These are phyloP conservation scores for Beta corolliflora DNA, from an alignment of 179 eudicot genomes.

Conservation along the genomic window DNA sequence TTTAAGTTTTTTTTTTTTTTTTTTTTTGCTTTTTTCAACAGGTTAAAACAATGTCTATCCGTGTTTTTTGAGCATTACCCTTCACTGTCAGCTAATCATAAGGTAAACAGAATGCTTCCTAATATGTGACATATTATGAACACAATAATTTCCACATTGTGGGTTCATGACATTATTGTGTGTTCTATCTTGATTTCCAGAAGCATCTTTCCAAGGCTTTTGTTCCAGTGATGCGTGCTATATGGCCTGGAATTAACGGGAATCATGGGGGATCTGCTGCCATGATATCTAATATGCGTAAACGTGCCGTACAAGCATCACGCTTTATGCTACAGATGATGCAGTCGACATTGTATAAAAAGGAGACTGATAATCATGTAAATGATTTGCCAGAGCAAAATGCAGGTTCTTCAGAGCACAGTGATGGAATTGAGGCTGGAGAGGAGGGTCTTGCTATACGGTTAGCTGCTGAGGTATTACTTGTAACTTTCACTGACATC, in stretches of 20 bases:
- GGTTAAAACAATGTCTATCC: slow-evolving; percentile 89
- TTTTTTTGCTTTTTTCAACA: slow-evolving; percentile 24
- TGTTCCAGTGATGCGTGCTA: slow-evolving; percentile 65
- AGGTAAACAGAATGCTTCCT: slow-evolving; percentile 51
- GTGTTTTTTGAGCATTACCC: slow-evolving; percentile 99
- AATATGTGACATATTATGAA: slow-evolving; percentile 1
- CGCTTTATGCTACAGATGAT: slow-evolving; percentile 97
- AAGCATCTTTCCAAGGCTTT: slow-evolving; percentile 78
- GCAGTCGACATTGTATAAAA: slow-evolving; percentile 65
- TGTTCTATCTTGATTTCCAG: slow-evolving; percentile 41
- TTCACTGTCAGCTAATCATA: slow-evolving; percentile 69
- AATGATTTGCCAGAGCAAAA: slow-evolving; percentile 31
- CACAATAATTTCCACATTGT: slow-evolving; percentile 6
- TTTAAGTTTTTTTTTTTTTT: not conserved
- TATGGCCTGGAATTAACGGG: slow-evolving; percentile 94
- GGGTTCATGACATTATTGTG: slow-evolving; percentile 16
- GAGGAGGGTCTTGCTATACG: slow-evolving; percentile 93
- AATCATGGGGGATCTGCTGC: slow-evolving; percentile 57
- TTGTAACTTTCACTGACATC: not conserved
- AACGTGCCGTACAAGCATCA: slow-evolving; percentile 87
- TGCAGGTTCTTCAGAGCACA: slow-evolving; percentile 41
- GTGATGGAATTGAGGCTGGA: slow-evolving; percentile 60
- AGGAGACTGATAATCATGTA: slow-evolving; percentile 41
- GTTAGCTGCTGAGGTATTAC: slow-evolving; percentile 77
- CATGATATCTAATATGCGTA: slow-evolving; percentile 75